phyloP scores from a whole-genome alignment of 106 monocot genomes.

The Dactylorhiza incarnata region DNA sequence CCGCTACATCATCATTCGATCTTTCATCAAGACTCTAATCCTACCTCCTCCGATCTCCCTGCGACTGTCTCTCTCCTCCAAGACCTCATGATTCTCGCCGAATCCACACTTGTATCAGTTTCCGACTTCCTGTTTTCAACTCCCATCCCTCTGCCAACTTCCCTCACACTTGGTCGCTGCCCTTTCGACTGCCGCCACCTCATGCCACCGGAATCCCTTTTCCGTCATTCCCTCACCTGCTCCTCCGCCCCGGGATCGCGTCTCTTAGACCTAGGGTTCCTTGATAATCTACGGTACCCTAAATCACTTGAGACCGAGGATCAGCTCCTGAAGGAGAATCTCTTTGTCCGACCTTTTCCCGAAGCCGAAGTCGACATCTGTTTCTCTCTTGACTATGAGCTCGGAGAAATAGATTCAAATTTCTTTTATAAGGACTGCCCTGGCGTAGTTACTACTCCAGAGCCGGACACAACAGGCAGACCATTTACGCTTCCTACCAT shows the following conservation, averaged over 20 bases:
- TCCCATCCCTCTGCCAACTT: neutral
- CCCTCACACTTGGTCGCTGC: slow-evolving; percentile 15
- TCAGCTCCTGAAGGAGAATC: slow-evolving; percentile 16
- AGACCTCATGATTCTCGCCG: slow-evolving; percentile 18
- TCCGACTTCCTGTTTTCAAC: slow-evolving; percentile 11
- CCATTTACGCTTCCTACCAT: slow-evolving; percentile 54
- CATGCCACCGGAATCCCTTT: slow-evolving; percentile 47
- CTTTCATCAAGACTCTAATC: slow-evolving; percentile 11
- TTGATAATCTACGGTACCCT: slow-evolving; percentile 21
- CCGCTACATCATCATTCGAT: neutral
- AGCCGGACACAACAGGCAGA: slow-evolving; percentile 16
- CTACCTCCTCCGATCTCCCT: slow-evolving; percentile 14
- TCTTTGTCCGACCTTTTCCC: slow-evolving; percentile 13
- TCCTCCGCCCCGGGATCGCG: slow-evolving; percentile 21
- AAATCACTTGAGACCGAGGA: slow-evolving; percentile 24
- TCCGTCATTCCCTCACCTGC: slow-evolving; percentile 49
- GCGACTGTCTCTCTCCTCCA: slow-evolving; percentile 30
- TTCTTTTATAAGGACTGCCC: slow-evolving; percentile 83
- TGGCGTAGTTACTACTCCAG: slow-evolving; percentile 53
- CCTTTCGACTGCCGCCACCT: slow-evolving; percentile 41
- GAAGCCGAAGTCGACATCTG: slow-evolving; percentile 42
- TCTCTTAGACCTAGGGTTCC: slow-evolving; percentile 19
- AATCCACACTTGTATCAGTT: slow-evolving; percentile 33
- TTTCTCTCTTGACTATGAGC: slow-evolving; percentile 61
- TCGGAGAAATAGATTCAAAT: slow-evolving; percentile 15